Base-by-base conservation (phyloP, 139 green algal species). In the Volvox africanus region DNA sequence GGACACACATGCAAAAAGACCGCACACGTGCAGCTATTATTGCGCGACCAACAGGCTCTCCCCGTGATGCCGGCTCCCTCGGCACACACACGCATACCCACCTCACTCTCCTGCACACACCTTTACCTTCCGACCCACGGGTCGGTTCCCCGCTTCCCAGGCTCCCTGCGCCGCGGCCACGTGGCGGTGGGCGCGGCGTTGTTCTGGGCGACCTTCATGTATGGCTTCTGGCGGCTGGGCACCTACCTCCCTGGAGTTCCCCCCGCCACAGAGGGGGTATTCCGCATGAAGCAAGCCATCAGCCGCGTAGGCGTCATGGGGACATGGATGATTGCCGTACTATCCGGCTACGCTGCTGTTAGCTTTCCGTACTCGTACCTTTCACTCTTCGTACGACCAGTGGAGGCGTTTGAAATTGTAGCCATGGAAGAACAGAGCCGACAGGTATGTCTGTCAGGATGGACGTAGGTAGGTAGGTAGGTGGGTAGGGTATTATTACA, bases 281-380 rank as follows among this genome's bases (percentile, higher is more conserved):
- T 93, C 84, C 76, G 50, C 83, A 83, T 95, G 32, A 37, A 85
- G 71, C 92, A 94, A 94, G 94, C 95, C 26, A 94, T 99, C 44
- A 97, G 95, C 80, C 94, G 98, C 0, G 94, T 99, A 82, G 97
- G 98, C 3, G 96, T 98, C 73, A 82, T 99, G 61, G 98, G 98
- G 65, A 97, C 98, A 3, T 96, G 96, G 89, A 94, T 99, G 35
- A 98, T 99, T 50, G 97, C 97, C 0, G 94, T 99, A 13, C 95
- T 99, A 69, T 98, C 96, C 1, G 98, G 98, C 33, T 99, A 98
- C 86, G 97, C 96, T 24, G 94, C 97, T 3, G 98, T 99, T 9
- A 96, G 95, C 88, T 95, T 99, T 68, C 98, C 98, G 22, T 99
- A 97, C 94, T 96, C 93, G 3, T 99, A 99, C 95, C 96, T 99